A percentile compares a stretch with the other conserved stretches of the same genome.
Evolutionary conservation across 2,329 filamentous ascomycete genomes (phyloP).

Genomic region (Xylaria multiplex): DNA sequence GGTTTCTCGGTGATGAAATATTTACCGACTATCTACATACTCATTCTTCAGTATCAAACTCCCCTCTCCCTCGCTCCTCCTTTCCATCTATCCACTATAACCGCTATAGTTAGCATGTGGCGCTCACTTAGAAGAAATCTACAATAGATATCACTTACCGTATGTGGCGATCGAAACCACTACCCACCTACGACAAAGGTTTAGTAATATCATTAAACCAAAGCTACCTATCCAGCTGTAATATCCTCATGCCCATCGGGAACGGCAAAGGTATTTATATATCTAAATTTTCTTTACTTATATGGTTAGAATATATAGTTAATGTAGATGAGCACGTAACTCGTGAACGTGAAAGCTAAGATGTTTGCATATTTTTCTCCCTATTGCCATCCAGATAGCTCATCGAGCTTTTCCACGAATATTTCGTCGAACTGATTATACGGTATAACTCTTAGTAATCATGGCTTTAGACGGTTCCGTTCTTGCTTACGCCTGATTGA

Average conservation of each 20-base stretch:
- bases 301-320: background rate
- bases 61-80: too few relatives aligned
- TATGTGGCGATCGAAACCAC: background rate
- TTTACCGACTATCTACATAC: background rate
- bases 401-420: too few relatives aligned
- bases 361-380: too few relatives aligned
- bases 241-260: background rate
- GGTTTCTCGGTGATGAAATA: background rate
- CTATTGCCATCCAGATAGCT: too few relatives aligned
- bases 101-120: background rate
- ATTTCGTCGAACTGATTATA: too few relatives aligned
- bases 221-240: background rate
- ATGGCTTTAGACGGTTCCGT: background rate
- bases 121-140: too few relatives aligned
- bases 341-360: too few relatives aligned
- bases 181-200: background rate
- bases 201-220: conserved; percentile 3
- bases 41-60: background rate
- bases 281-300: background rate
- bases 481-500: background rate
- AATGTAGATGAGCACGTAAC: background rate
- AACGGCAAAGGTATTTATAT: background rate
- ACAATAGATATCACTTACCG: background rate
- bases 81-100: conserved; percentile 1
- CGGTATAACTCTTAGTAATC: too few relatives aligned